Percentiles rank a stretch among this genome's conserved stretches.
These are phyloP conservation scores for Manihot esculenta DNA, from an alignment of 441 rosid genomes.

Conservation along the genomic window DNA sequence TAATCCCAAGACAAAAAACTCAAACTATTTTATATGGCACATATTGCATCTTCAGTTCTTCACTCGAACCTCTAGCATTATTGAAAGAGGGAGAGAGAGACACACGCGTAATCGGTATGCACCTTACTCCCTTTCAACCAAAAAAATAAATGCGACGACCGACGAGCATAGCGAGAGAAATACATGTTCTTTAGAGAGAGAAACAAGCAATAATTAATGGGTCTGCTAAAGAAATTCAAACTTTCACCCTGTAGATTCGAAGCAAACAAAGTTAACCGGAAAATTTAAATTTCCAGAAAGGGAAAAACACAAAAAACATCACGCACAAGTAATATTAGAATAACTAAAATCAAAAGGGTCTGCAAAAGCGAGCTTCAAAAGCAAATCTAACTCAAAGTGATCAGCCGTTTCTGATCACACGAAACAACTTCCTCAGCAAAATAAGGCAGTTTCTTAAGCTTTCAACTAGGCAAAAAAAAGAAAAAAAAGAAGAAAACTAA, in stretches of 20 bases:
- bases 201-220: neutral
- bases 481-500: neutral
- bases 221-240: conserved; percentile 15
- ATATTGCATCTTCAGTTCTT: neutral
- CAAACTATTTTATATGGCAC: conserved; percentile 16
- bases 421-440: neutral
- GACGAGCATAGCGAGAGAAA: conserved; percentile 7
- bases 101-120: too few relatives aligned
- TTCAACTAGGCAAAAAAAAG: neutral
- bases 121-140: conserved; percentile 26
- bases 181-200: neutral
- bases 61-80: too few relatives aligned
- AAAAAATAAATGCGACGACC: conserved; percentile 20
- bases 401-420: neutral
- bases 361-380: neutral
- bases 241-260: conserved; percentile 12
- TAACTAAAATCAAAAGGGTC: neutral
- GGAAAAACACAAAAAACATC: neutral
- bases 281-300: conserved; percentile 2
- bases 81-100: too few relatives aligned
- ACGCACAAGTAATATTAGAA: neutral
- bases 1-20: conserved; percentile 22
- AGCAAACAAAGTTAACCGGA: conserved; percentile 24
- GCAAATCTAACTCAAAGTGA: neutral
- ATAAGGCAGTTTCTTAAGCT: neutral